Base-by-base conservation (phyloP, 2,329 filamentous ascomycete species). In the Neopestalotiopsis sp. region DNA sequence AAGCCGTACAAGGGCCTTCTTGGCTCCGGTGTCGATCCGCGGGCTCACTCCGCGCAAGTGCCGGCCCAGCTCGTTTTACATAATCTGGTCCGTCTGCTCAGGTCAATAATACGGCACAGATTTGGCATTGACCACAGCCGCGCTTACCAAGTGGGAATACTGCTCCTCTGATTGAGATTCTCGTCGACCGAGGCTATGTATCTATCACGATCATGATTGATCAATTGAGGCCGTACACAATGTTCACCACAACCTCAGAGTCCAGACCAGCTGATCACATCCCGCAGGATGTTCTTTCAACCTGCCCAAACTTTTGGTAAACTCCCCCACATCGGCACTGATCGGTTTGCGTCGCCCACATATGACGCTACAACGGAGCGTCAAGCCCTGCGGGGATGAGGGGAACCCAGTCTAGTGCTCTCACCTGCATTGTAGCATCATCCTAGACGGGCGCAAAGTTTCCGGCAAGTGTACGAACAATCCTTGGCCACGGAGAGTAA, bases 371-470 rank as follows among this genome's bases (percentile, higher is more conserved):
- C n/a, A 28, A 30, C 30, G 30, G 28, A 20, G 59, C 59, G 13
- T 10, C 34, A 14, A 34, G 59, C 59, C 17, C 28, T 20, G 59
- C 40, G 34, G 30, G 57, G 59, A 34, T 62, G 30, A 30, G 59
- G 59, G 32, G 59, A 62, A 40, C 59, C 59, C 34, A 62, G 32
- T 62, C n/a, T 62, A 62, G 59, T 34, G 59, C 59, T 62, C 59
- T 34, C 17, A 28, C 2, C 57, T 59, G 13, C 57, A 30, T 59
- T 34, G 57, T 30, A 59, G 57, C 17, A 59, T 30, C 30, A 30
- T 20, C 12, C 30, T 30, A 20, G 32, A 34, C 30, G 34, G 34
- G 59, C 32, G 10, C 14, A 20, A 20, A 20, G n/a, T 30, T 20
- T 20, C 30, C 28, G 59, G 40, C 17, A 24, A 10, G n/a, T 20